Base-by-base conservation (phyloP, 108 stramenopile genomes). In the Thalassiosira profunda region DNA sequence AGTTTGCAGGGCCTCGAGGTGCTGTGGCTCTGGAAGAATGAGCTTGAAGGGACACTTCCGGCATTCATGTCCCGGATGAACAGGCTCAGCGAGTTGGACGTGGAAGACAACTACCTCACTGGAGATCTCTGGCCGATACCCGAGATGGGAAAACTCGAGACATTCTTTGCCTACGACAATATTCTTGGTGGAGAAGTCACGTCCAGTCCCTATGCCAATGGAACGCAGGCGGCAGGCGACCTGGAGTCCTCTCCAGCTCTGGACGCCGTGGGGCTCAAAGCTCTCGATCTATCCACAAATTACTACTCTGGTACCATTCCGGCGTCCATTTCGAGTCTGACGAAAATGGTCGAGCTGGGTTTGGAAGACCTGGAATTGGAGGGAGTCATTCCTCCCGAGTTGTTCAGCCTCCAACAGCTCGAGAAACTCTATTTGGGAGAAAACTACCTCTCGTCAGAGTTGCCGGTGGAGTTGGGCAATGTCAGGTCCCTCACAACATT, bases 201-300 rank as follows among this genome's bases (percentile, higher is more conserved):
- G 15, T 31, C 30, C 4, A 11, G 11, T 11, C 14, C 33, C 5
- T 31, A 31, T 31, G 51, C 18, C 15, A 52, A 52, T 31, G 33
- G 0, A 18, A 52, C 51, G 4, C 6, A 29, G 15, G 51, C 51
- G 33, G 51, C 29, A 6, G 51, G 51, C 29, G 51, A 52, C 33
- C 33, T 52, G 51, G 30, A 52, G 21, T 52, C 51, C 33, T 52
- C 51, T 0, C 51, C 51, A 31, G 26, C 33, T 5, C 6, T 52
- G 21, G 8, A 33, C 6, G 15, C 30, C 17, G 29, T 17, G 8
- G 18, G 4, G 6, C 51, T 52, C 0, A 52, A 52, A 17, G 29
- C 51, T 8, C 51, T 52, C 51, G 51, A 52, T 31, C 29, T 52
- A 31, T 52, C 51, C 1, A 52, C 51, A 12, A 52, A 52, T 52